These are phyloP conservation scores for Verticillium dahliae DNA, from an alignment of 2,329 filamentous ascomycete genomes.

Conservation along the genomic window DNA sequence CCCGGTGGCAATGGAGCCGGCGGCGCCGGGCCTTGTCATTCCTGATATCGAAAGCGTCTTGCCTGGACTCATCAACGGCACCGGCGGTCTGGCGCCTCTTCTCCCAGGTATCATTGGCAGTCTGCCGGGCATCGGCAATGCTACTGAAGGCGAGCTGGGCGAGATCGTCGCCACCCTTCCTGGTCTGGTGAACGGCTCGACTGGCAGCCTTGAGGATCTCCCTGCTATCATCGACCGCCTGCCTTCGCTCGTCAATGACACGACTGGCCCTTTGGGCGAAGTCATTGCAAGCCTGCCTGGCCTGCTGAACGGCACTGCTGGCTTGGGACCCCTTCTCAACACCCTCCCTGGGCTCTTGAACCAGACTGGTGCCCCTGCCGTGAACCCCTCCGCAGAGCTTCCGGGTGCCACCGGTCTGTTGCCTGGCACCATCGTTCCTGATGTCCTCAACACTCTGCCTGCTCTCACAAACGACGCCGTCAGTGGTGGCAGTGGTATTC, in stretches of 20 bases:
- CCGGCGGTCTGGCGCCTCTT: background rate
- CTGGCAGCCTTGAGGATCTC: background rate
- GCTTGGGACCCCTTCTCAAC: background rate
- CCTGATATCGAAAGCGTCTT: background rate
- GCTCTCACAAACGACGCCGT: background rate
- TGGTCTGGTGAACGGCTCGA: background rate
- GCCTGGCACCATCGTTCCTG: background rate
- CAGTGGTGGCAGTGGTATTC: background rate
- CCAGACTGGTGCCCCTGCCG: background rate
- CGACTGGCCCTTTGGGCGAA: background rate
- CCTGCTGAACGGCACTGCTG: background rate
- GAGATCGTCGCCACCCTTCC: background rate
- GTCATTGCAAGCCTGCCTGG: background rate
- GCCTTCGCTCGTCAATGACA: background rate
- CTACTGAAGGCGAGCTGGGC: background rate
- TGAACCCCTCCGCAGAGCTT: too few relatives aligned
- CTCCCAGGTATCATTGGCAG: background rate
- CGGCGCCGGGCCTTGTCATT: background rate
- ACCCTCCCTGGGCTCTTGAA: background rate
- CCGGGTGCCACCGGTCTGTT: background rate
- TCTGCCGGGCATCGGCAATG: background rate
- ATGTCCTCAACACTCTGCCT: background rate
- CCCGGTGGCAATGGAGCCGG: background rate
- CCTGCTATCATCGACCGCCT: background rate
- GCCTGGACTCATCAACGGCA: background rate